Base-by-base conservation (phyloP, 1,284 basidiomycete genomes). In the Naganishia sp. region DNA sequence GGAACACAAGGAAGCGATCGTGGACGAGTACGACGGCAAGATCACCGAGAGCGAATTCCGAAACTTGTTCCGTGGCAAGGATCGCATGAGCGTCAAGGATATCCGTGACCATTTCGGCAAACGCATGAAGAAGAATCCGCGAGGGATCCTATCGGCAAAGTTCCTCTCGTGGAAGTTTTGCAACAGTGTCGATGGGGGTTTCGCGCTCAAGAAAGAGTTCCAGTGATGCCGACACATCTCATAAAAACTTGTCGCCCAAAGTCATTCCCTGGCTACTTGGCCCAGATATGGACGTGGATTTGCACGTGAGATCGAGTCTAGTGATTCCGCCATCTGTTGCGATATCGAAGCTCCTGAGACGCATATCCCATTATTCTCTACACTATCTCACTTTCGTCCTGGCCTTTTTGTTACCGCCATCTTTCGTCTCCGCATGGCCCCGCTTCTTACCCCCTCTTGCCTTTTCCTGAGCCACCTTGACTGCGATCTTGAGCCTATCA, bases 61-160 rank as follows among this genome's bases (percentile, higher is more conserved):
- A 33, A 39, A 36, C 9, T 28, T 61, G 59, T 48, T 61, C 42
- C 18, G 36, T n/a, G 59, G 59, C 15, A 43, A 52, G 16, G 59
- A 43, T n/a, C 39, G 42, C n/a, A 61, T 61, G 48, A 61, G 33
- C 48, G 59, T 61, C 36, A 61, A 61, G 48, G 59, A 61, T 21
- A 61, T 61, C 33, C 59, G 59, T 23, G 49, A 61, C 28, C 59
- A 61, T 48, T 61, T 61, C 28, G 59, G 59, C 48, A 61, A 61
- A 39, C 39, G 59, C 42, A 61, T 61, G 59, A 61, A 61, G 59
- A 61, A 61, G 36, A 61, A 61, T 43, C 59, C 39, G 31, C 48
- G 59, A 18, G 59, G 59, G 18, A 61, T 61, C 39, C 15, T 52
- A 4, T 48, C 48, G 23, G 59, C 59, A 43, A 61, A 61, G 33